These are phyloP conservation scores for Hypoxylon intermedium DNA, from an alignment of 495 filamentous ascomycete species.

Conservation along the genomic window DNA sequence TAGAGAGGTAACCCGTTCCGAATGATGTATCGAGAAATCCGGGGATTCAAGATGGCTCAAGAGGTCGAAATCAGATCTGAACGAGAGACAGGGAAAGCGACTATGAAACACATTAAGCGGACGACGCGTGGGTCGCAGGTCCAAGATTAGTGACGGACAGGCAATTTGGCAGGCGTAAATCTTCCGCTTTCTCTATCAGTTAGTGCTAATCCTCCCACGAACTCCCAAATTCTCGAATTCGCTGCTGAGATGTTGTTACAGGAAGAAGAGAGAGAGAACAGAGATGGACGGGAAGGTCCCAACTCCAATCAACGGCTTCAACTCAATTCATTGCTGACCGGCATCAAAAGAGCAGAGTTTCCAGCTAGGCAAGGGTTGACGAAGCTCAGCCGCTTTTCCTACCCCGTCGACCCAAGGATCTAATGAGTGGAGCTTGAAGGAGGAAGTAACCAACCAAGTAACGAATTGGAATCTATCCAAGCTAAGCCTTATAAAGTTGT, in stretches of 20 bases:
- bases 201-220: slow-evolving; percentile 6
- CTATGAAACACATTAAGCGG: slow-evolving; percentile 40
- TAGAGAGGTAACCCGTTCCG: slow-evolving; percentile 22
- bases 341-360: slow-evolving; percentile 3
- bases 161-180: slow-evolving; percentile 30
- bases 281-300: slow-evolving; percentile 15
- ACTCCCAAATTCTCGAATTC: not conserved
- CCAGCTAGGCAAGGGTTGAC: slow-evolving; percentile 16
- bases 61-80: slow-evolving; percentile 26
- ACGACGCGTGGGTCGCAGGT: slow-evolving; percentile 32
- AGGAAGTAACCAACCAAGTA: slow-evolving; percentile 9
- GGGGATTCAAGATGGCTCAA: slow-evolving; percentile 9
- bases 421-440: slow-evolving; percentile 1
- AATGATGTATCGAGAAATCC: slow-evolving; percentile 24
- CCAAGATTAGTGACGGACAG: slow-evolving; percentile 23
- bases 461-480: not conserved
- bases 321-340: slow-evolving; percentile 24
- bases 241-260: slow-evolving; percentile 6
- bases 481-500: slow-evolving; percentile 32
- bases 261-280: not conserved
- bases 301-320: slow-evolving; percentile 3
- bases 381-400: slow-evolving; percentile 33
- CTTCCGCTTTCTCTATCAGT: slow-evolving; percentile 14
- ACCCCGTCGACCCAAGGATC: slow-evolving; percentile 9
- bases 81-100: slow-evolving; percentile 30